These are phyloP conservation scores for Trichoderma arundinaceum DNA, from an alignment of 2,329 filamentous ascomycete genomes.

Conservation along the genomic window DNA sequence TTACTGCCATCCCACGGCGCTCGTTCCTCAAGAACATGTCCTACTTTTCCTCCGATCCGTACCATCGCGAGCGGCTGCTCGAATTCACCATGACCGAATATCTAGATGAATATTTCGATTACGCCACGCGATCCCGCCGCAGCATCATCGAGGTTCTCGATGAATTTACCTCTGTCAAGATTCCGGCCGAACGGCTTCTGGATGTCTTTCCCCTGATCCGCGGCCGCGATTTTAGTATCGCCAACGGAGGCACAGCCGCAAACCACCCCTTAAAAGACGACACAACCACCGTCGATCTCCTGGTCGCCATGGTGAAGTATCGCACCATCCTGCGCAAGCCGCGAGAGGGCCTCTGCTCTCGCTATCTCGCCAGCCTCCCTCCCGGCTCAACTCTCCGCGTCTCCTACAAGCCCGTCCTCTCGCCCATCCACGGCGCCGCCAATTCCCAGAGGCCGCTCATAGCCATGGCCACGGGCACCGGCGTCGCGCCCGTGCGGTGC, in stretches of 20 bases:
- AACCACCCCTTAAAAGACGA: slow-evolving; percentile 37
- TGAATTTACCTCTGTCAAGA: slow-evolving; percentile 83
- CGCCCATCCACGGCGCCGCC: slow-evolving; percentile 48
- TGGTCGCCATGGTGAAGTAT: slow-evolving; percentile 90
- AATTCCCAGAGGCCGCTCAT: slow-evolving; percentile 64
- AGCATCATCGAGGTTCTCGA: slow-evolving; percentile 91
- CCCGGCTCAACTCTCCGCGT: slow-evolving; percentile 65
- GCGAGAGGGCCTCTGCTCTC: slow-evolving; percentile 86
- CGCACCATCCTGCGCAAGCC: slow-evolving; percentile 83
- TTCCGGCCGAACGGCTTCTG: slow-evolving; percentile 75
- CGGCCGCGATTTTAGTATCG: slow-evolving; percentile 93
- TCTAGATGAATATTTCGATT: slow-evolving; percentile 93
- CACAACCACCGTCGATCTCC: slow-evolving; percentile 66
- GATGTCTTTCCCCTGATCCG: slow-evolving; percentile 80
- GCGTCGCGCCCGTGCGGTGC: slow-evolving; percentile 81
- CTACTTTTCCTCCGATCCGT: slow-evolving; percentile 72
- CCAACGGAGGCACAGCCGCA: slow-evolving; percentile 66
- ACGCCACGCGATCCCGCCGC: slow-evolving; percentile 86
- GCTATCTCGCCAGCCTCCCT: slow-evolving; percentile 74
- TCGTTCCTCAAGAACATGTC: slow-evolving; percentile 82
- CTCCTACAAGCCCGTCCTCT: slow-evolving; percentile 57
- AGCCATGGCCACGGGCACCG: slow-evolving; percentile 84
- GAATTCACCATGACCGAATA: slow-evolving; percentile 83
- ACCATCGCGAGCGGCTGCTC: slow-evolving; percentile 79
- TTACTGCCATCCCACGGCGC: slow-evolving; percentile 85